A percentile compares a stretch with the other conserved stretches of the same genome.
Conservation (phyloP, 2,329 filamentous ascomycete species). For the Dothidotthia symphoricarpi region DNA sequence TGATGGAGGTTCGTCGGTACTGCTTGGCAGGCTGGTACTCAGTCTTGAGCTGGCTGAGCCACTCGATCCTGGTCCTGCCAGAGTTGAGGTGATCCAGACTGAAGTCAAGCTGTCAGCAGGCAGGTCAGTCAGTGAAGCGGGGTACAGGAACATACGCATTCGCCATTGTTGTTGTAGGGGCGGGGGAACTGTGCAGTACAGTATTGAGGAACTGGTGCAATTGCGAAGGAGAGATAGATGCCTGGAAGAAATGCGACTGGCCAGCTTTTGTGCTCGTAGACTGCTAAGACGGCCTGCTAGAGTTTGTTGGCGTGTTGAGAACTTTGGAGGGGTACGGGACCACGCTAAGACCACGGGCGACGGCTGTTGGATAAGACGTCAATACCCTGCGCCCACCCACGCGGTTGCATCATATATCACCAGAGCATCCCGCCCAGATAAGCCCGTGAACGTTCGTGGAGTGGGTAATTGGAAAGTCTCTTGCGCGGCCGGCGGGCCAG, state of each 20-base stretch:
- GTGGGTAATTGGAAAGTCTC: constrained; percentile 27
- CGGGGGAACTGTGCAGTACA: constrained; percentile 6
- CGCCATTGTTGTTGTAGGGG: constrained; percentile 50
- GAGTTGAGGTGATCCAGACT: constrained; percentile 69
- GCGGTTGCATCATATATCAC: constrained; percentile 20
- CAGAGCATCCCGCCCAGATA: constrained; percentile 27
- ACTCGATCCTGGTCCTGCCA: constrained; percentile 69
- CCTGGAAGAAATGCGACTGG: constrained; percentile 16
- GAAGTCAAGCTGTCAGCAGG: constrained; percentile 9
- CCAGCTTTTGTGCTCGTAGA: constrained; percentile 20
- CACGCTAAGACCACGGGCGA: constrained; percentile 20
- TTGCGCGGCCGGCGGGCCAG: constrained; percentile 28
- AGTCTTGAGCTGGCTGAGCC: constrained; percentile 79
- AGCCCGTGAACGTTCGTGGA: constrained; percentile 23
- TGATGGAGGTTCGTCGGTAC: constrained; percentile 96
- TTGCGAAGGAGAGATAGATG: constrained; percentile 8
- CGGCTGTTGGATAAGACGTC: constrained; percentile 13
- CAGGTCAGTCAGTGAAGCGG: background rate
- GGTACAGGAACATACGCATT: constrained; percentile 60
- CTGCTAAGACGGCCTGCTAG: constrained; percentile 5
- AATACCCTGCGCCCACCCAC: constrained; percentile 19
- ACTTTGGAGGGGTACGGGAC: constrained; percentile 22
- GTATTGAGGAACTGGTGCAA: constrained; percentile 7
- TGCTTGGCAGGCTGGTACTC: constrained; percentile 82
- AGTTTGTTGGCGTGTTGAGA: constrained; percentile 27